Percentiles rank a stretch among this genome's conserved stretches.
Conservation (phyloP, 73 alveolate genomes). For the Urostyla sp. region DNA sequence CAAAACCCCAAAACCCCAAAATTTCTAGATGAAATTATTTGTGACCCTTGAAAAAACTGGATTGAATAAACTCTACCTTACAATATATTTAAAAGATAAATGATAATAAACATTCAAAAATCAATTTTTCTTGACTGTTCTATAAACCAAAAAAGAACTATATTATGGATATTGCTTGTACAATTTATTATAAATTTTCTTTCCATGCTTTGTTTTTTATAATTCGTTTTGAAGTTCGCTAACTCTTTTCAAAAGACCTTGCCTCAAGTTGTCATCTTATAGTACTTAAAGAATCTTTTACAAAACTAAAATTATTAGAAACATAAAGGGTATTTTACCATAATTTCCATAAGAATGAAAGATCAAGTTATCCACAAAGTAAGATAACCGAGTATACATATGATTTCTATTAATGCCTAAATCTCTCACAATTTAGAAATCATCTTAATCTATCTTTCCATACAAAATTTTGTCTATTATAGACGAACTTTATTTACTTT, state of each 20-base stretch:
- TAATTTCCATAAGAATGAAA: conserved; percentile 57
- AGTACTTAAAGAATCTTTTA: conserved; percentile 43
- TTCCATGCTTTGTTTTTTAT: conserved; percentile 41
- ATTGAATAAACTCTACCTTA: too few relatives aligned
- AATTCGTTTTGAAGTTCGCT: conserved; percentile 16
- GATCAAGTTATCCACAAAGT: conserved; percentile 33
- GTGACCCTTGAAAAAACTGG: too few relatives aligned
- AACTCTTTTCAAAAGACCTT: neutral
- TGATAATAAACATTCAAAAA: too few relatives aligned
- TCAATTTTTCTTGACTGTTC: too few relatives aligned
- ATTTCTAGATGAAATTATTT: too few relatives aligned
- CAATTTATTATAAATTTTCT: neutral
- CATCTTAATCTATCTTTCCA: conserved; percentile 19
- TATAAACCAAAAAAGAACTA: too few relatives aligned
- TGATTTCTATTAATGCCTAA: neutral
- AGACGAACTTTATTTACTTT: neutral
- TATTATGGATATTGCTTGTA: neutral
- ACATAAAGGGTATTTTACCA: neutral
- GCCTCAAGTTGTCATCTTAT: neutral
- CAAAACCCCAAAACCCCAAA: too few relatives aligned
- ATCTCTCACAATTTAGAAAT: neutral
- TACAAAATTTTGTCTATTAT: conserved; percentile 16
- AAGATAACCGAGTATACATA: neutral
- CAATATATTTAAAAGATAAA: too few relatives aligned
- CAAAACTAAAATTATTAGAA: neutral